phyloP scores from a whole-genome alignment of 2,329 filamentous ascomycete species.

The Trichophyton schoenleinii region DNA sequence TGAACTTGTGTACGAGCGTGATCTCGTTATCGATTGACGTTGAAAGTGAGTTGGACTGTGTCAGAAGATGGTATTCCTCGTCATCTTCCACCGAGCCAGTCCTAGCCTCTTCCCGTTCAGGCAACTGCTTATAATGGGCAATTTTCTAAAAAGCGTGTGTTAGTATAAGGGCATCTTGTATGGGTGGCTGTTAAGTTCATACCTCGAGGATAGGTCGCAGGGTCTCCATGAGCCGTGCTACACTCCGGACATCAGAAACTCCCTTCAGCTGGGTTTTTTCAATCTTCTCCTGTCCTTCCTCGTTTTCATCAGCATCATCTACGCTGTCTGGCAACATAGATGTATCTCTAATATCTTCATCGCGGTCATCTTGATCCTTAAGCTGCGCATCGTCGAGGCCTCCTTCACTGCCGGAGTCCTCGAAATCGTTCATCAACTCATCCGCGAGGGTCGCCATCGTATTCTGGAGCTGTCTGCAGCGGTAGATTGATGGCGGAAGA shows the following conservation, averaged over 20 bases:
- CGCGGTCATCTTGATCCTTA: background rate
- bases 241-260: conserved; percentile 65
- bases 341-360: background rate
- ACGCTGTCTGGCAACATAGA: background rate
- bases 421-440: conserved; percentile 83
- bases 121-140: conserved; percentile 57
- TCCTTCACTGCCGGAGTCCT: conserved; percentile 68
- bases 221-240: conserved; percentile 68
- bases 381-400: conserved; percentile 28
- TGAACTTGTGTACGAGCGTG: conserved; percentile 86
- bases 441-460: conserved; percentile 82
- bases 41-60: conserved; percentile 77
- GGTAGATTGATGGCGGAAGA: background rate
- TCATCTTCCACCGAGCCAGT: conserved; percentile 81
- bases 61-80: conserved; percentile 78
- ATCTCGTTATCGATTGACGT: conserved; percentile 91
- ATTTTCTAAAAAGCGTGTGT: conserved; percentile 53
- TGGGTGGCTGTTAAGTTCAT: conserved; percentile 32
- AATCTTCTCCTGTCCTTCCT: conserved; percentile 62
- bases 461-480: background rate
- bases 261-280: conserved; percentile 68
- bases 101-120: conserved; percentile 50
- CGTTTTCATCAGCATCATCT: conserved; percentile 43
- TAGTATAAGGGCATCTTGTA: background rate
- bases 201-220: conserved; percentile 72